Conservation (phyloP, 2,329 filamentous ascomycete species). For the Seiridium unicorne region DNA sequence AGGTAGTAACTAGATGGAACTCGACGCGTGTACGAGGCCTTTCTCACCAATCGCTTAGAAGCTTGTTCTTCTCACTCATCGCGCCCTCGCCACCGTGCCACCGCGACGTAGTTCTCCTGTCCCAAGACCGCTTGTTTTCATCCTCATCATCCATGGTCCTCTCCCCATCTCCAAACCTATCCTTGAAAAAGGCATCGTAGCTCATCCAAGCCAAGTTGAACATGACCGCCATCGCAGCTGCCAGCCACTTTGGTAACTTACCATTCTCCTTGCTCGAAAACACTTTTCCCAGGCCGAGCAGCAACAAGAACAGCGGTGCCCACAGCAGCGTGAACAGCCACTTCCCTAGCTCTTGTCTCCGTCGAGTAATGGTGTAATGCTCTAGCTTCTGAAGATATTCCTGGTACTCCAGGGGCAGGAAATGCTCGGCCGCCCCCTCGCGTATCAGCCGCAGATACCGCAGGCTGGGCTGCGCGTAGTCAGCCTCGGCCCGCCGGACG, state of each 20-base stretch:
- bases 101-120: background rate
- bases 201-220: constrained; percentile 53
- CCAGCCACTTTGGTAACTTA: constrained; percentile 66
- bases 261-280: constrained; percentile 60
- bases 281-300: constrained; percentile 36
- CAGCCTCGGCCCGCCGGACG: constrained; percentile 58
- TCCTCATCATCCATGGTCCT: constrained; percentile 40
- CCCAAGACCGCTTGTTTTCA: constrained; percentile 3
- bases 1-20: background rate
- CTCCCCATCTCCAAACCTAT: constrained; percentile 84
- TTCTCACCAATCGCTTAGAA: constrained; percentile 25
- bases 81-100: background rate
- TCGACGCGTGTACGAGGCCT: background rate
- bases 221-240: constrained; percentile 42
- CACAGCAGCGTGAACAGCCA: constrained; percentile 60
- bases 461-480: constrained; percentile 77
- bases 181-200: constrained; percentile 65
- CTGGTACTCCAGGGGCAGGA: constrained; percentile 76
- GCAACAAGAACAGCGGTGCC: constrained; percentile 54
- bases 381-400: constrained; percentile 67
- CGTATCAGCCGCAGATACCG: constrained; percentile 81
- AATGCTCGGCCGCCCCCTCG: constrained; percentile 75
- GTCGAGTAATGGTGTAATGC: constrained; percentile 68
- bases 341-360: constrained; percentile 64
- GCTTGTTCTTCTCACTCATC: constrained; percentile 17